phyloP scores from a whole-genome alignment of 768 basidiomycete species.

The Russula sp. region DNA sequence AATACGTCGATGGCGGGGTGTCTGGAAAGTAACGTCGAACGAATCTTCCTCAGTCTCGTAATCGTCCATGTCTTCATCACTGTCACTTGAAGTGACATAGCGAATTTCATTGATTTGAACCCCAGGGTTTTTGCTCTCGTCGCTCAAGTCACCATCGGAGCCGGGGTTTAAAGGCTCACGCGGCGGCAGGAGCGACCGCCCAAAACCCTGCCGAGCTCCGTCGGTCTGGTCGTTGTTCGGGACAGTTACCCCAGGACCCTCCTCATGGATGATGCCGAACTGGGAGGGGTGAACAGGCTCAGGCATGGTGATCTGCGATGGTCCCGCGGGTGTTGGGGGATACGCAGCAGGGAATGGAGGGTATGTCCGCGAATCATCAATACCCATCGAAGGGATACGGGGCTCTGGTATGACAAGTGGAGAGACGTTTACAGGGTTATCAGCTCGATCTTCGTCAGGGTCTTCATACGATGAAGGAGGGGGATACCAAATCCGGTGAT shows the following conservation, averaged over 20 bases:
- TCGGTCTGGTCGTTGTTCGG: slow-evolving; percentile 36
- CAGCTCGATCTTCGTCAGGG: slow-evolving; percentile 29
- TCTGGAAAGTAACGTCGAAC: slow-evolving; percentile 61
- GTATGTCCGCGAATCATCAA: slow-evolving; percentile 64
- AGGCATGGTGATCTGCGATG: slow-evolving; percentile 25
- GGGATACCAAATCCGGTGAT: slow-evolving; percentile 58
- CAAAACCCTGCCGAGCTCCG: slow-evolving; percentile 53
- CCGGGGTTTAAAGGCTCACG: slow-evolving; percentile 55
- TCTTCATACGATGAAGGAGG: slow-evolving; percentile 43
- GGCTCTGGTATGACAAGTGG: slow-evolving; percentile 17
- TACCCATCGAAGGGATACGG: slow-evolving; percentile 2
- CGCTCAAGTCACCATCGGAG: slow-evolving; percentile 58
- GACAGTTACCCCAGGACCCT: slow-evolving; percentile 9
- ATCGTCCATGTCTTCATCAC: slow-evolving; percentile 27
- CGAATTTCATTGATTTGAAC: slow-evolving; percentile 31
- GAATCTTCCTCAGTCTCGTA: slow-evolving; percentile 52
- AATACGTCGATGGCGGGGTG: slow-evolving; percentile 42
- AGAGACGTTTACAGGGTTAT: slow-evolving; percentile 21
- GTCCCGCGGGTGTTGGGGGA: slow-evolving; percentile 57
- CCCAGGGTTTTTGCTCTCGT: slow-evolving; percentile 38
- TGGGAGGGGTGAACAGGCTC: slow-evolving; percentile 23
- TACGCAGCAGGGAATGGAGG: slow-evolving; percentile 75
- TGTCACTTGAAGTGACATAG: slow-evolving; percentile 21
- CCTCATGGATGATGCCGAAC: slow-evolving; percentile 16
- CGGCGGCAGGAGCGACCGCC: slow-evolving; percentile 58